Base-by-base conservation (phyloP, 2,329 filamentous ascomycete genomes). In the Tolypocladium cylindrosporum region DNA sequence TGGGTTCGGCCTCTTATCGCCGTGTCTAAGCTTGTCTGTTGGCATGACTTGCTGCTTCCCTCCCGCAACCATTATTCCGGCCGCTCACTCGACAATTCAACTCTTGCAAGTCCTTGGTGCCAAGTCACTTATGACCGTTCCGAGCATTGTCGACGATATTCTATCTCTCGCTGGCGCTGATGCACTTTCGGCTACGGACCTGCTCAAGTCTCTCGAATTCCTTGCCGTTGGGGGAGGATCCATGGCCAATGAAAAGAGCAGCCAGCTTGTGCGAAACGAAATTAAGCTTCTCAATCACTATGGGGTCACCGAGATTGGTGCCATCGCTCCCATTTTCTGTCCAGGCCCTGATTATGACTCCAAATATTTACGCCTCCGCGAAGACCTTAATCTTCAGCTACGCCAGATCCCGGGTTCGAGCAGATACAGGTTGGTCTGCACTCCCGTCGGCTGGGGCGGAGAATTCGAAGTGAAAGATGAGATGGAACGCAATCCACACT, bases 291-390 rank as follows among this genome's bases (percentile, higher is more conserved):
- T 73, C 34, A 71, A 71, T 56, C 68, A 71, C 57, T 72, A 68
- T 51, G 71, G 71, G 5, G 65, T 66, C 3, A 73, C 70, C 0
- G 71, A 73, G 55, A 65, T 68, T 7, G 71, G 71, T 0, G 64
- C 69, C 2, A 57, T 73, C 21, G 66, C 70, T 2, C 68, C 66
- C 0, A 67, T 71, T 9, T 72, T 72, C 58, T 39, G 58, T 16
- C 70, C 70, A 0, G 56, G 55, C 1, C 50, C 61, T 1, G 64
- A 66, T 40, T 72, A 73, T 55, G 62, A 72, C 53, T 69, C 61
- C 61, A 56, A 59, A 1, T 72, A 65, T 52, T 60, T 72, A 36
- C 57, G 67, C 5, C 58, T 73, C 1, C 64, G 71, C 4, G 61
- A 55, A 7, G 70, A 72, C 45, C 51, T 72, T 4, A 62, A 62